Conservation (phyloP, 108 stramenopile genomes). For the Cyclotella atomus region DNA sequence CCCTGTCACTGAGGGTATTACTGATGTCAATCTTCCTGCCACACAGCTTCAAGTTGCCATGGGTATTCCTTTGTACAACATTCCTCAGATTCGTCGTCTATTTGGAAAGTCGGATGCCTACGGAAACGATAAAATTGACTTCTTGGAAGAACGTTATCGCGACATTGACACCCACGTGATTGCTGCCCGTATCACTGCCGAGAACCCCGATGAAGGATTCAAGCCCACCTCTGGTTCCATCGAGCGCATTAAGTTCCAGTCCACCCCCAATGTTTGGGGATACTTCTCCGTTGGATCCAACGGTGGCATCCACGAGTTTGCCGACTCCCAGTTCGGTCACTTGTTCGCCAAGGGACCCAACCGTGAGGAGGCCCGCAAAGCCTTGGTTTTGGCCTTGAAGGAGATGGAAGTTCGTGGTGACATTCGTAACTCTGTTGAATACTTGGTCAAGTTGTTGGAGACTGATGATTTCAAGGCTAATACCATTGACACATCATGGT, state of each 20-base stretch:
- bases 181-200: slow-evolving; percentile 99
- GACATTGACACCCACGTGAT: slow-evolving; percentile 91
- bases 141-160: slow-evolving; percentile 88
- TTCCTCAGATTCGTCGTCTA: slow-evolving; percentile 89
- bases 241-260: slow-evolving; percentile 98
- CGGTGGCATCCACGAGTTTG: slow-evolving; percentile 98
- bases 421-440: slow-evolving; percentile 98
- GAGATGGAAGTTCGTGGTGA: slow-evolving; percentile 98
- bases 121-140: slow-evolving; percentile 88
- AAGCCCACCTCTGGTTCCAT: slow-evolving; percentile 97
- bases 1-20: slow-evolving; percentile 94
- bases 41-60: slow-evolving; percentile 97
- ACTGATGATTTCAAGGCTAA: slow-evolving; percentile 95
- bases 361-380: slow-evolving; percentile 94
- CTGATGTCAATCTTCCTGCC: slow-evolving; percentile 90
- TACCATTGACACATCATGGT: slow-evolving; percentile 96
- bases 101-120: slow-evolving; percentile 84
- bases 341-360: slow-evolving; percentile 96
- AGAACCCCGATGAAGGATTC: slow-evolving; percentile 99
- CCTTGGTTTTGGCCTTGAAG: slow-evolving; percentile 94
- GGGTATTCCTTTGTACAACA: slow-evolving; percentile 95
- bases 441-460: slow-evolving; percentile 95
- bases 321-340: slow-evolving; percentile 99
- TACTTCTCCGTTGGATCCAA: slow-evolving; percentile 98
- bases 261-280: slow-evolving; percentile 96